These are phyloP conservation scores for Backusella psychrophila DNA, from an alignment of 192 early-diverging fungal genomes.

Conservation along the genomic window DNA sequence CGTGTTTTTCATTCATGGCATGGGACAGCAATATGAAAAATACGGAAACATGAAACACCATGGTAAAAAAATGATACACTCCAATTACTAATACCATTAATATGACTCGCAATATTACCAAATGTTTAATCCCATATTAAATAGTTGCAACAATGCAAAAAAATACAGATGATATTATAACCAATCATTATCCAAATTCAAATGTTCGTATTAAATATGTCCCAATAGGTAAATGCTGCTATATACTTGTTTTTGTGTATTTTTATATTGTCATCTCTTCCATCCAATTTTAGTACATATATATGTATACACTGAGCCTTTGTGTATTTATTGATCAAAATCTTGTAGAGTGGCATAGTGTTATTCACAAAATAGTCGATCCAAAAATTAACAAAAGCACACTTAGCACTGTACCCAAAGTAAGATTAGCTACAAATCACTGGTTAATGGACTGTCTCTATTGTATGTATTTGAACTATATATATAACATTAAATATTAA, in stretches of 20 bases:
- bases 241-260: neutral
- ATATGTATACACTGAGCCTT: too few relatives aligned
- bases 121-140: too few relatives aligned
- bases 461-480: conserved; percentile 22
- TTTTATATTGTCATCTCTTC: neutral
- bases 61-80: conserved; percentile 27
- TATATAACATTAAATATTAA: neutral
- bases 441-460: conserved; percentile 42
- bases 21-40: conserved; percentile 50
- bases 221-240: conserved; percentile 16
- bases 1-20: conserved; percentile 52
- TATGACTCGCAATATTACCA: neutral
- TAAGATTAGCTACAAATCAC: conserved; percentile 46
- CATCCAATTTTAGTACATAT: too few relatives aligned
- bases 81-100: neutral
- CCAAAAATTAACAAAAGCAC: conserved; percentile 37
- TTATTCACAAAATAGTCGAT: conserved; percentile 42
- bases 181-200: conserved; percentile 10
- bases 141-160: conserved; percentile 33
- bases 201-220: conserved; percentile 21
- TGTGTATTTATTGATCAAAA: neutral
- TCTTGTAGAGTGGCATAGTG: conserved; percentile 41
- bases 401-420: conserved; percentile 46
- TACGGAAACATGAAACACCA: conserved; percentile 43
- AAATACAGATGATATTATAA: conserved; percentile 27